phyloP scores from a whole-genome alignment of 768 basidiomycete genomes.

The Filobasidium wieringae region DNA sequence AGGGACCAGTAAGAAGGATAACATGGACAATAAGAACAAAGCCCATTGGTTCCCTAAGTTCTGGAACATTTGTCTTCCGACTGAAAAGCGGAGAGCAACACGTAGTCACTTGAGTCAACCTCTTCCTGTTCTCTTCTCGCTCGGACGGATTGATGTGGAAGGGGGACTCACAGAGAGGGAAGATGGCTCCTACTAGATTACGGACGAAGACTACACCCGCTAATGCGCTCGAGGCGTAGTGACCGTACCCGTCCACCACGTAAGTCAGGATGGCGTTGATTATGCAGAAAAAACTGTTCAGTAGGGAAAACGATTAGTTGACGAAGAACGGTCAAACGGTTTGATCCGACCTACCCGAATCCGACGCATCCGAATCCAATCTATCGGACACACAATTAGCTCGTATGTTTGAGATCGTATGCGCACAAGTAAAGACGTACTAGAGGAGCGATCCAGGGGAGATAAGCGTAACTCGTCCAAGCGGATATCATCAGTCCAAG shows the following conservation, averaged over 20 bases:
- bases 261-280: slow-evolving; percentile 26
- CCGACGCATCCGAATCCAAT: slow-evolving; percentile 25
- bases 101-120: too few species aligned
- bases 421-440: too few species aligned
- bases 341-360: too few species aligned
- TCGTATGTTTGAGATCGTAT: too few species aligned
- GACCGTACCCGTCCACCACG: slow-evolving; percentile 26
- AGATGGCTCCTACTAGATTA: slow-evolving; percentile 26
- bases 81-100: too few species aligned
- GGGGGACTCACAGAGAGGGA: slow-evolving; percentile 21
- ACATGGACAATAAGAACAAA: slow-evolving; percentile 20
- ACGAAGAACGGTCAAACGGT: too few species aligned
- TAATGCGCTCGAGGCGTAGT: slow-evolving; percentile 21
- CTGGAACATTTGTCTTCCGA: slow-evolving; percentile 24
- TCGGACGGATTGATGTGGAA: too few species aligned
- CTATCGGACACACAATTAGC: too few species aligned
- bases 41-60: slow-evolving; percentile 29
- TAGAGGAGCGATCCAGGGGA: slow-evolving; percentile 23
- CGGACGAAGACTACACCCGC: slow-evolving; percentile 21
- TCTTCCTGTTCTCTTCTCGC: too few species aligned
- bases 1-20: slow-evolving; percentile 21
- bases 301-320: too few species aligned
- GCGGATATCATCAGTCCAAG: slow-evolving; percentile 24
- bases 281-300: slow-evolving; percentile 25
- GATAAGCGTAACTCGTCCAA: slow-evolving; percentile 20